Evolutionary conservation across 148 eudicot species (phyloP), one percentile per base, ranked within the genome.

Genomic region (Silene latifolia): DNA sequence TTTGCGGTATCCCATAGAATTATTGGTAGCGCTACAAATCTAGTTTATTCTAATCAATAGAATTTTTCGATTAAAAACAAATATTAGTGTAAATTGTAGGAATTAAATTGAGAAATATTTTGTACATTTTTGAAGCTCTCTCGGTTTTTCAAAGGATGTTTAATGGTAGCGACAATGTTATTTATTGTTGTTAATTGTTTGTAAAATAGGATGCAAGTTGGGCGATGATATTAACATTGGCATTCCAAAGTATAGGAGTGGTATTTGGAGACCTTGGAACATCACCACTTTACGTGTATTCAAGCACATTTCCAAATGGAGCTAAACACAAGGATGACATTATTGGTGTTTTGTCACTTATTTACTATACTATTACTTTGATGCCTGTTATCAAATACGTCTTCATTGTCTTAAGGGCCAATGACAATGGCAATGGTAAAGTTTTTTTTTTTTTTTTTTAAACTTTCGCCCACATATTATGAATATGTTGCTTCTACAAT

Each of bases 181-280:
- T 27, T 27, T 27, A 27, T 27, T 27, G 29, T 2, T 27, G 2
- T 27, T n/a, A n/a, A n/a, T 27, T 27, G 12, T 64, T 25, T 6
- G 23, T 35, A 35, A 71, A 57, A 12, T 77, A 71, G 77, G 77
- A 75, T 60, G 78, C 15, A 27, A 75, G 61, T 12, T 72, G 81
- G 86, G 59, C 35, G n/a, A 71, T 77, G 71, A 58, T 80, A 61
- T 57, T 83, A 23, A 60, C 72, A 7, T 74, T 83, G 21, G 83
- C 86, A 39, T 83, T 83, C 35, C 86, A 83, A 64, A 80, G 86
- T 60, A 78, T 83, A 2, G 86, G 86, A 32, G 77, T 83, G 14
- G 79, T 83, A 4, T 83, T 80, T 17, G 86, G 86, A 35, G 86
- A 83, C 63, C 73, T 83, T 9, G 86, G 86, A 2, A 83, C 83